phyloP scores from a whole-genome alignment of 495 filamentous ascomycete genomes.

The Beverwykella pulmonaria region DNA sequence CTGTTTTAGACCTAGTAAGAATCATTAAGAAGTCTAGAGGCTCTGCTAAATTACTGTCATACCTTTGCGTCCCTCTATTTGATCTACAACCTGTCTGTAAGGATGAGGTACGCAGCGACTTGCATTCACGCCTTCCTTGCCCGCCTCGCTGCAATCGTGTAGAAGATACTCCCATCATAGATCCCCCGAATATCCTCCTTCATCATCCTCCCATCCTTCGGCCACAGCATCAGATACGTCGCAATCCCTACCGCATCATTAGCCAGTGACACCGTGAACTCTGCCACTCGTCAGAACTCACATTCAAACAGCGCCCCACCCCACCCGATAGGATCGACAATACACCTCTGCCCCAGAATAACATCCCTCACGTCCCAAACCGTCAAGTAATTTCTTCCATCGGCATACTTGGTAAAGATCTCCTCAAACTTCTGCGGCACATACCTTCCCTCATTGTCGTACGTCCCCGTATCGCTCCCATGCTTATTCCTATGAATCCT shows the following conservation, averaged over 20 bases:
- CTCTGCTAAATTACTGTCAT: too few relatives aligned
- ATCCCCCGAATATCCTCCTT: constrained; percentile 32
- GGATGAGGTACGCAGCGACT: neutral
- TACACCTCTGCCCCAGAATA: constrained; percentile 6
- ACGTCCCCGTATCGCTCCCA: constrained; percentile 26
- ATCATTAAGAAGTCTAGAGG: too few relatives aligned
- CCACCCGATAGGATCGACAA: constrained; percentile 22
- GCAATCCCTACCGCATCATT: constrained; percentile 29
- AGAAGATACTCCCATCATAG: constrained; percentile 31
- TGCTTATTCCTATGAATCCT: constrained; percentile 31
- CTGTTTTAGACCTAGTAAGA: too few relatives aligned
- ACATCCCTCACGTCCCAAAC: constrained; percentile 10
- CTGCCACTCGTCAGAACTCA: neutral
- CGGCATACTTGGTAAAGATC: constrained; percentile 31
- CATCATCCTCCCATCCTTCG: constrained; percentile 24
- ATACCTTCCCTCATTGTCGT: constrained; percentile 27
- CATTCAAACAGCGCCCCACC: constrained; percentile 5
- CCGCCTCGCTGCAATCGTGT: constrained; percentile 17
- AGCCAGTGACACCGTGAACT: neutral
- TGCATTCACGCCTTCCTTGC: neutral
- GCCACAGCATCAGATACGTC: constrained; percentile 37
- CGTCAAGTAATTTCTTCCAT: constrained; percentile 21
- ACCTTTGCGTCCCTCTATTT: too few relatives aligned
- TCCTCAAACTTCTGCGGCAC: constrained; percentile 31
- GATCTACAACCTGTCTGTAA: too few relatives aligned